Evolutionary conservation across 2,329 filamentous ascomycete genomes (phyloP), one percentile per base, ranked within the genome.

Genomic region (Colletotrichum costaricense): DNA sequence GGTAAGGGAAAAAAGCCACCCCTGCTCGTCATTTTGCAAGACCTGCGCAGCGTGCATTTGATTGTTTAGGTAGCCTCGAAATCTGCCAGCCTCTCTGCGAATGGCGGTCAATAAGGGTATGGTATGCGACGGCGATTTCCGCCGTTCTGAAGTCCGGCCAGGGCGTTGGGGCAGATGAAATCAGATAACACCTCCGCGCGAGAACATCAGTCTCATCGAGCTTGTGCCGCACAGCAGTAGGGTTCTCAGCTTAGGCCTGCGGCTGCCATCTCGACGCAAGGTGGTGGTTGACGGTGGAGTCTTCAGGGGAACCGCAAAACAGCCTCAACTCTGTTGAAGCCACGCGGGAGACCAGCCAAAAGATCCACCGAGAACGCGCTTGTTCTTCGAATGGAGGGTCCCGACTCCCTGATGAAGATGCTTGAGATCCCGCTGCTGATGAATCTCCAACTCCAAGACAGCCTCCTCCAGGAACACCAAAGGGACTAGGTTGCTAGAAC

Each of bases 251-350:
- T 62, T 33, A 68, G n/a, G 64, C 42, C 19, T 69, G 42, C 58
- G 64, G 30, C 19, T 69, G 42, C 58, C 38, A 38, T 57, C 49
- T 68, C 38, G 35, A 63, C 33, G 52, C 54, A 33, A 64, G 52
- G 59, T 69, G 64, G 33, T 67, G 24, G 66, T 54, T 54, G 56
- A 49, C 14, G 33, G 70, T 73, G 70, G 70, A 65, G 70, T 73
- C 66, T 60, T 70, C 26, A 46, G 55, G 55, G 67, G 70, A 73
- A 73, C 70, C 60, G 70, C 67, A 73, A 73, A 73, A 70, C 70
- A 73, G 70, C 70, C 70, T 73, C 70, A 70, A 65, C 33, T 7
- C 26, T 55, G 70, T 42, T 60, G 67, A 70, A 60, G 70, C 70
- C 70, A 73, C 59, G 70, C 70, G 70, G 70, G 70, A 56, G 67